Evolutionary conservation across 2,329 filamentous ascomycete genomes (phyloP), one percentile per base, ranked within the genome.

Genomic region (Phaeosphaeriaceae sp.): DNA sequence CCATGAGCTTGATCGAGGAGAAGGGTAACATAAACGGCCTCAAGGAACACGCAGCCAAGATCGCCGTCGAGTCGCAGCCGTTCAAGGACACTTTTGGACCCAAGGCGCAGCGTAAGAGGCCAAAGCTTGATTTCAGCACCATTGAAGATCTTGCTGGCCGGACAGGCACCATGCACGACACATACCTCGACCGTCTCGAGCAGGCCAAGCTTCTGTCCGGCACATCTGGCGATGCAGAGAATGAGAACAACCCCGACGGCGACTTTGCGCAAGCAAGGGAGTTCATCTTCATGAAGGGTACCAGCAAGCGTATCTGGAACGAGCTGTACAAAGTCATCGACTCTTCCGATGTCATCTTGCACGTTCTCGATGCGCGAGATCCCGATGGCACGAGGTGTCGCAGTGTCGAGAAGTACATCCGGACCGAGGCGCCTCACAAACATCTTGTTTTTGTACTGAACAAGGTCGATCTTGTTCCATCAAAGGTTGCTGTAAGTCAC

Each of bases 241-340:
- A 71, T 10, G 66, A 71, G 6, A 71, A 74, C 53, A 82, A 68
- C 46, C 67, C 67, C 23, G 74, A 79, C 40, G 80, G 80, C 52
- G 74, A 77, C 22, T 69, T 82, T 6, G 78, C 80, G 1, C 79
- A 78, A 13, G 81, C 83, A n/a, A 70, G 79, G 48, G 83, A 85
- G 63, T 89, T 94, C 42, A 92, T 98, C 59, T 98, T 98, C 80
- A 90, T 87, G 69, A 98, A 98, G 81, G 95, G 95, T 19, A 94
- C 97, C 78, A 94, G 90, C 73, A 97, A 97, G 80, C 87, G 95
- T 66, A 79, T 79, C 51, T 78, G 76, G 94, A 98, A 98, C 80
- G 94, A 99, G 77, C 82, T 98, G 46, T 91, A 95, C 84, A 96
- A 97, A 80, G 93, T 95, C 71, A 95, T 97, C 61, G 94, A 97